Evolutionary conservation across 2,329 filamentous ascomycete species (phyloP).

Genomic region (Talaromyces sp.): DNA sequence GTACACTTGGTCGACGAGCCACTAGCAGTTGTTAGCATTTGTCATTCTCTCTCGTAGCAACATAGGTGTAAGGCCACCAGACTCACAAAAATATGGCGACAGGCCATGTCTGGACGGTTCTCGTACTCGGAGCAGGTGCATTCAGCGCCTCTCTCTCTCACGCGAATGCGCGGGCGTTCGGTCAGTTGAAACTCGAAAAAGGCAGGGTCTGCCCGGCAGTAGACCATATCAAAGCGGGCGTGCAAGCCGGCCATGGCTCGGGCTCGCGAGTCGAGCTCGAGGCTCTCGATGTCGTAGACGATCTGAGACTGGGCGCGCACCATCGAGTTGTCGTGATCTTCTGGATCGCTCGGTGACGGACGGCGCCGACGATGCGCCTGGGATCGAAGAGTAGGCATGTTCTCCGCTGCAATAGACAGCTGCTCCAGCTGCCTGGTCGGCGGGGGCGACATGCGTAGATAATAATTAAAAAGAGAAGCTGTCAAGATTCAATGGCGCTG

Average conservation of each 20-base stretch:
- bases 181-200: constrained; percentile 34
- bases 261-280: constrained; percentile 25
- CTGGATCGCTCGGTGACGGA: constrained; percentile 8
- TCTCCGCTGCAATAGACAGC: constrained; percentile 30
- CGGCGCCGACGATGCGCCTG: constrained; percentile 19
- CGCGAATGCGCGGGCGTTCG: constrained; percentile 29
- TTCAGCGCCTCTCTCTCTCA: constrained; percentile 23
- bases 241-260: constrained; percentile 30
- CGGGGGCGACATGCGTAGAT: constrained; percentile 29
- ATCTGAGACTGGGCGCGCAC: constrained; percentile 28
- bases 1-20: constrained; percentile 38
- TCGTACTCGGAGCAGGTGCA: constrained; percentile 34
- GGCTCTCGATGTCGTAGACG: constrained; percentile 27
- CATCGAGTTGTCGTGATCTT: constrained; percentile 14
- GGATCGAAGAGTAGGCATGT: constrained; percentile 26
- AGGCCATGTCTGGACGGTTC: constrained; percentile 25
- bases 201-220: constrained; percentile 23
- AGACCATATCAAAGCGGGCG: constrained; percentile 27
- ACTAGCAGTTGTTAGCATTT: constrained; percentile 21
- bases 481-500: background rate
- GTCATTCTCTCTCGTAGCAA: background rate
- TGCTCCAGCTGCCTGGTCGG: constrained; percentile 34
- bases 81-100: constrained; percentile 40
- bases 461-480: constrained; percentile 2
- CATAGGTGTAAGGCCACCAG: background rate